Evolutionary conservation across 1,139 yeast genomes (phyloP), one percentile per base, ranked within the genome.

Genomic region (Yamadazyma atlantica): DNA sequence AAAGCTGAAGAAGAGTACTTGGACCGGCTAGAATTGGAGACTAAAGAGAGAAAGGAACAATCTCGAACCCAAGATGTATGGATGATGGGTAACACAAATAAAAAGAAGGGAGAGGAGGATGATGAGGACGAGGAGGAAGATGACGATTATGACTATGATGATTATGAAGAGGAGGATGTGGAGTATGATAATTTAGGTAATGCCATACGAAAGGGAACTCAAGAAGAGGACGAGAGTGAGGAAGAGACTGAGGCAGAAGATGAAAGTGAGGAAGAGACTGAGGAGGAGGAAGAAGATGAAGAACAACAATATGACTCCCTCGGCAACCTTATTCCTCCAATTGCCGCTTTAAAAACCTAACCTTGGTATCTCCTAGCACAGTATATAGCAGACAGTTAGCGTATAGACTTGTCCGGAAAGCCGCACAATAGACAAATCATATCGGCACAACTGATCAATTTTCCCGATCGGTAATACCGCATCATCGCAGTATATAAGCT

Each of bases 1-100:
- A 62, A 58, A 33, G 96, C 92, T 0, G 95, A 92, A 60, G 81
- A 81, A 24, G 78, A 66, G 26, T 92, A 95, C 87, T 62, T 90
- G 50, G 78, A 69, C 19, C 71, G 72, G 53, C 64, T 88, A 10
- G 94, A 86, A 41, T 62, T 69, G 38, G 97, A 87, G 50, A 78
- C 77, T 17, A 73, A 73, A 43, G 83, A 82, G 36, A 70, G 95
- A 41, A 80, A 80, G 51, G 70, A 65, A 40, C 56, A 63, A 39
- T 73, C 72, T 7, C 70, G 74, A 24, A 72, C 66, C 13, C 82
- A 68, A 14, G 95, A 86, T 59, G 63, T 84, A 4, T 87, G 95
- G 95, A 68, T 76, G 64, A 74, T 79, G 64, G 96, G 96, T 0
- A 85, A 83, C 54, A 82, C 81, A 12, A 88, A 84, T 49, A 77